A percentile compares a stretch with the other conserved stretches of the same genome.
phyloP scores from a whole-genome alignment of 441 rosid species.

The Monsonia emarginata region DNA sequence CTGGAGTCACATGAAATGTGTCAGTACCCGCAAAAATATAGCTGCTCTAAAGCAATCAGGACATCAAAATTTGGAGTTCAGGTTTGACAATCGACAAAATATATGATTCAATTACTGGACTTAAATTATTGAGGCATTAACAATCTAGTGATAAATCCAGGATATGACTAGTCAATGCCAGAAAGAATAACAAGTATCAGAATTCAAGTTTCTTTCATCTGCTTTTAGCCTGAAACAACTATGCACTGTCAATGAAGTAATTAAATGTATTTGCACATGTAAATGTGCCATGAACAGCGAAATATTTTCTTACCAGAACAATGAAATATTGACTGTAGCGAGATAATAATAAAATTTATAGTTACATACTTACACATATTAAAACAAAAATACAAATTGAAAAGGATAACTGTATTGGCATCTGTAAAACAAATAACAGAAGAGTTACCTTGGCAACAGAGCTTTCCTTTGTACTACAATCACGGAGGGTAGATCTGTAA shows the following conservation, averaged over 20 bases:
- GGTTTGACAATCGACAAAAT: too few relatives aligned
- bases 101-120: too few relatives aligned
- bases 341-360: too few relatives aligned
- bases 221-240: slow-evolving; percentile 1
- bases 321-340: too few relatives aligned
- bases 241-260: neutral
- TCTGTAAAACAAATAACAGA: neutral
- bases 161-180: neutral
- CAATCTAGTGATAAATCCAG: neutral
- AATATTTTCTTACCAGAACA: too few relatives aligned
- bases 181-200: neutral
- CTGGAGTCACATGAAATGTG: slow-evolving; percentile 29
- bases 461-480: slow-evolving; percentile 22
- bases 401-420: neutral
- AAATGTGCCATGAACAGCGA: too few relatives aligned
- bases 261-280: neutral
- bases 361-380: too few relatives aligned
- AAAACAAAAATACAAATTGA: neutral
- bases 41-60: slow-evolving; percentile 1
- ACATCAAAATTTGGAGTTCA: neutral
- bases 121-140: neutral
- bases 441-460: slow-evolving; percentile 55
- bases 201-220: neutral
- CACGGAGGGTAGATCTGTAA: slow-evolving; percentile 36
- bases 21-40: slow-evolving; percentile 8